Base-by-base conservation (phyloP, 129 eudicot genomes). In the Solidago caesia region DNA sequence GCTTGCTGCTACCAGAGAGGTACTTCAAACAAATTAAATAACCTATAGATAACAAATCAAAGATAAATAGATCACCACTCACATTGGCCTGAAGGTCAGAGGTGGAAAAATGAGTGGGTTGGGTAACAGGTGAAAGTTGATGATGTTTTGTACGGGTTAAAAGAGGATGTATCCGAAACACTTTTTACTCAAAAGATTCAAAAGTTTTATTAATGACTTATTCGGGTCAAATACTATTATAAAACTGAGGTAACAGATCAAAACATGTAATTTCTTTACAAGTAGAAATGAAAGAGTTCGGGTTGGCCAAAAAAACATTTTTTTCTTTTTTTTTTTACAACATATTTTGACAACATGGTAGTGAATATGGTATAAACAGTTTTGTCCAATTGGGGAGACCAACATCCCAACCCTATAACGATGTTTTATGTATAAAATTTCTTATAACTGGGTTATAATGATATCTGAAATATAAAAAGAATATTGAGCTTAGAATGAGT, bases 1-100 rank as follows among this genome's bases (percentile, higher is more conserved):
- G 74, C 97, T 88, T 76, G 78, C 85, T 56, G 81, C 85, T 8
- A 76, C 99, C 71, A 80, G 71, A 72, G 91, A 91, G 99, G 99
- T 90, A 91, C 7, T 72, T 78, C 42, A 53, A 60, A 16, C 4
- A 67, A 11, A 33, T 15, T 25, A 56, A 56, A 43, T 47, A 43
- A 46, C 12, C 10, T 68, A 11, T 14, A 43, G n/a, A 66, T 43
- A 27, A 66, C 11, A 59, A 4, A 44, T 21, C 14, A 6, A n/a
- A 55, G 60, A 7, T 5, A n/a, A 15, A 53, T 7, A 8, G 6
- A 53, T 53, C 59, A 53, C 16, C 5, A 53, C 8, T 5, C 7
- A 1, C 2, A 25, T 59, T 27, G 8, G 25, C 26, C 15, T n/a
- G 27, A 15, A n/a, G 61, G 27, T 26, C 14, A 65, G 52, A 43